phyloP scores from a whole-genome alignment of 75 land plant species.

The Pinus tabuliformis region DNA sequence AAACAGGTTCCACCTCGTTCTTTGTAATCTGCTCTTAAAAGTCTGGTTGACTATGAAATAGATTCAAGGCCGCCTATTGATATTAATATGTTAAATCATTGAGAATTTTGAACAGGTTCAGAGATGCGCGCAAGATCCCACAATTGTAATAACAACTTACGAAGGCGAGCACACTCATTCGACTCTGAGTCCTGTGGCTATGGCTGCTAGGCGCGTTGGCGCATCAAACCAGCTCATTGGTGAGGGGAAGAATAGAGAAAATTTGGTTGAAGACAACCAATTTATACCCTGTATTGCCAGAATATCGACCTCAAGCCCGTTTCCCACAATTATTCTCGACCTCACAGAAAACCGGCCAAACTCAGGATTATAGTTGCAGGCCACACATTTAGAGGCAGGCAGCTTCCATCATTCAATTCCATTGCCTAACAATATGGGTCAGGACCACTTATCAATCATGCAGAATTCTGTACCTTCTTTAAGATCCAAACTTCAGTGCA shows the following conservation, averaged over 20 bases:
- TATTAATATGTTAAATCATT: no score
- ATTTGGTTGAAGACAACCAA: not conserved
- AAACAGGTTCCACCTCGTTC: conserved; percentile 1
- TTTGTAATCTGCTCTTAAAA: no score
- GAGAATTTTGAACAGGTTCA: not conserved
- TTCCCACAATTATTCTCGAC: conserved; percentile 3
- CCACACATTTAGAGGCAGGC: no score
- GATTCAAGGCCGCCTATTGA: no score
- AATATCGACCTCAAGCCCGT: not conserved
- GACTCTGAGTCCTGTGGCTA: not conserved
- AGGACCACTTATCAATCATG: no score
- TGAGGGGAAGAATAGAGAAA: not conserved
- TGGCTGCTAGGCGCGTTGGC: not conserved
- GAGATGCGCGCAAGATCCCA: not conserved
- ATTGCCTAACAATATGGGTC: no score
- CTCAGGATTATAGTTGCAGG: no score
- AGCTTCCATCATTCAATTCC: no score
- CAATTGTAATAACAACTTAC: not conserved
- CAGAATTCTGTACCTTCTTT: no score
- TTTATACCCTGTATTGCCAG: not conserved
- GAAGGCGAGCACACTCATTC: conserved; percentile 1
- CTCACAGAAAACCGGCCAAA: not conserved
- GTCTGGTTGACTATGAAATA: no score
- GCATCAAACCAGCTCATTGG: no score
- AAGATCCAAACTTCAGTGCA: no score